Conservation (phyloP, 2,329 filamentous ascomycete genomes). For the Leptographium flavum region DNA sequence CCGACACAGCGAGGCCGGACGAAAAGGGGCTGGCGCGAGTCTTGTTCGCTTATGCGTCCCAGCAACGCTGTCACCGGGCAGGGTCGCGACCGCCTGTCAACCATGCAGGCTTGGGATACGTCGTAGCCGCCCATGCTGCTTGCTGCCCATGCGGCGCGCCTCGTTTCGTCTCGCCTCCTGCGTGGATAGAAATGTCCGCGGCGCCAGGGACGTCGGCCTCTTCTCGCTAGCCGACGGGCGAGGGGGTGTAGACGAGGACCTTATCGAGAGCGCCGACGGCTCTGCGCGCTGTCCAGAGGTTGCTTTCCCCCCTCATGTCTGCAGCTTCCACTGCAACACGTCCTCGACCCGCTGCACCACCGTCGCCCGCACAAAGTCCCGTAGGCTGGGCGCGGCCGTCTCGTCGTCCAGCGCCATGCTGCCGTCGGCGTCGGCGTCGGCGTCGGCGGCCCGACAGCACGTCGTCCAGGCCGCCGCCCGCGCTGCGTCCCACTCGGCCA, state of each 20-base stretch:
- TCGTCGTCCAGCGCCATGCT: slow-evolving; percentile 23
- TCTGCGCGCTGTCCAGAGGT: too few relatives aligned
- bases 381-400: slow-evolving; percentile 32
- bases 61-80: too few relatives aligned
- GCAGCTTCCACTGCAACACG: slow-evolving; percentile 41
- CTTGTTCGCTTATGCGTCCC: too few relatives aligned
- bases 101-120: neutral
- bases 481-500: slow-evolving; percentile 61
- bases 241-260: neutral
- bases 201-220: neutral
- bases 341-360: slow-evolving; percentile 39
- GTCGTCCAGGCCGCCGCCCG: slow-evolving; percentile 48
- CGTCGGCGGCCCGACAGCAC: slow-evolving; percentile 35
- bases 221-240: neutral
- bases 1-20: too few relatives aligned
- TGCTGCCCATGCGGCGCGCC: too few relatives aligned
- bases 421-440: slow-evolving; percentile 16
- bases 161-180: neutral
- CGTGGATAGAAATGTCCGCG: neutral
- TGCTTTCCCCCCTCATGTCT: too few relatives aligned
- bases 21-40: too few relatives aligned
- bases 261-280: too few relatives aligned
- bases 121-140: too few relatives aligned
- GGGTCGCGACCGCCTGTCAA: too few relatives aligned
- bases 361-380: slow-evolving; percentile 45